Evolutionary conservation across 2,329 filamentous ascomycete species (phyloP).

Genomic region (Stagonosporopsis rhizophila): DNA sequence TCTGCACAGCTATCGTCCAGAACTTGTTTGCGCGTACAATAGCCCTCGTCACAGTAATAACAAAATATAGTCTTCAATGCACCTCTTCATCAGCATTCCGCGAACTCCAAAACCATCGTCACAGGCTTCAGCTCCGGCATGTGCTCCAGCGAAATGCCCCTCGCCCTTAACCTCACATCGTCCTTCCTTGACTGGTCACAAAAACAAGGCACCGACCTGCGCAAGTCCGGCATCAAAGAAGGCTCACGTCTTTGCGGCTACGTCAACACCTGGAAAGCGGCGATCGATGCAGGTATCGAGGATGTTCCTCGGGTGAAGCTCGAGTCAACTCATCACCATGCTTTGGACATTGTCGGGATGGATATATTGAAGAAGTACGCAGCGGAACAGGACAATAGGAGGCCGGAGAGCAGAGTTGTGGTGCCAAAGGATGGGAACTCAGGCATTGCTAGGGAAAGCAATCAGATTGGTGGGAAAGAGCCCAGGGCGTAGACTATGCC

Average conservation of each 20-base stretch:
- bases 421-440: slow-evolving; percentile 17
- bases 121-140: slow-evolving; percentile 22
- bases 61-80: slow-evolving; percentile 29
- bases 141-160: slow-evolving; percentile 39
- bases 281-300: slow-evolving; percentile 23
- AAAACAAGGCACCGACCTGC: slow-evolving; percentile 64
- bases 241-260: slow-evolving; percentile 68
- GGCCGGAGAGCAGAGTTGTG: slow-evolving; percentile 13
- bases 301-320: slow-evolving; percentile 55
- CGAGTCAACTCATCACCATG: slow-evolving; percentile 60
- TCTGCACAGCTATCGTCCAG: neutral
- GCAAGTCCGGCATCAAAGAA: slow-evolving; percentile 59
- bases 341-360: slow-evolving; percentile 55
- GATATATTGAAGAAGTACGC: slow-evolving; percentile 58
- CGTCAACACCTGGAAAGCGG: slow-evolving; percentile 62
- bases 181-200: slow-evolving; percentile 67
- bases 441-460: slow-evolving; percentile 24
- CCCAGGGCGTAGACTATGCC: slow-evolving; percentile 26
- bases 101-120: slow-evolving; percentile 14
- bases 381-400: slow-evolving; percentile 42
- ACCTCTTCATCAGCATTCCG: slow-evolving; percentile 35
- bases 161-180: slow-evolving; percentile 64
- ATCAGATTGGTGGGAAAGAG: slow-evolving; percentile 37
- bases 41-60: neutral
- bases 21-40: neutral